Conservation (phyloP, 306 rosid genomes). For the Begonia masoniana region DNA sequence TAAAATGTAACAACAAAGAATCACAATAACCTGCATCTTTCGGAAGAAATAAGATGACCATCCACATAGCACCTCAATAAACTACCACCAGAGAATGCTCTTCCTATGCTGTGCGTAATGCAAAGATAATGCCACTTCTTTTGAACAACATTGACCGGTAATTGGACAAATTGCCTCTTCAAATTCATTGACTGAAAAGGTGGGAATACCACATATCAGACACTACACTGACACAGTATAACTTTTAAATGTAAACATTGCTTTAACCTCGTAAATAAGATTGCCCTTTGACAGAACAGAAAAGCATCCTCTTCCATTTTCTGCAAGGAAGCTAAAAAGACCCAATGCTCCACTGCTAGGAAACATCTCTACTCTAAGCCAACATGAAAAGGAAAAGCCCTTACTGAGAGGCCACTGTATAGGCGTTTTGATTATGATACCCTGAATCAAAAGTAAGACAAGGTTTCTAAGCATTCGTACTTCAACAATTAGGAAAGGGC, state of each 20-base stretch:
- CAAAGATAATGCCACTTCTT: constrained; percentile 95
- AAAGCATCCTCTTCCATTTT: constrained; percentile 85
- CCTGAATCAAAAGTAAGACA: constrained; percentile 32
- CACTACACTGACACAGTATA: constrained; percentile 10
- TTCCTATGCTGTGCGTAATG: constrained; percentile 90
- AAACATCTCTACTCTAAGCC: constrained; percentile 93
- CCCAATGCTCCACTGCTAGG: constrained; percentile 84
- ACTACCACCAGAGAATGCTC: constrained; percentile 97
- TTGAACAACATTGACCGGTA: constrained; percentile 44
- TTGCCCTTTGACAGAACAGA: constrained; percentile 73
- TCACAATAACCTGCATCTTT: constrained; percentile 76
- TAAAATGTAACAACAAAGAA: constrained; percentile 14
- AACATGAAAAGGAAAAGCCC: constrained; percentile 91
- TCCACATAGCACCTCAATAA: constrained; percentile 78
- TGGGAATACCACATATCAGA: constrained; percentile 6
- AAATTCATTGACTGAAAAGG: constrained; percentile 60
- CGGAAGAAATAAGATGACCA: constrained; percentile 85
- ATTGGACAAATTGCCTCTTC: constrained; percentile 67
- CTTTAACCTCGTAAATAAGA: constrained; percentile 66
- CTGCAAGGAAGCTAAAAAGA: constrained; percentile 80
- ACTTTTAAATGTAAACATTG: constrained; percentile 4
- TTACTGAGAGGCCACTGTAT: constrained; percentile 86
- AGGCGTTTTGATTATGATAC: constrained; percentile 70
- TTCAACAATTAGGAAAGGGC: background rate
- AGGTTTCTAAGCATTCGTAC: constrained; percentile 5